Conservation (phyloP, 73 alveolate species). For the Tetrahymena borealis region DNA sequence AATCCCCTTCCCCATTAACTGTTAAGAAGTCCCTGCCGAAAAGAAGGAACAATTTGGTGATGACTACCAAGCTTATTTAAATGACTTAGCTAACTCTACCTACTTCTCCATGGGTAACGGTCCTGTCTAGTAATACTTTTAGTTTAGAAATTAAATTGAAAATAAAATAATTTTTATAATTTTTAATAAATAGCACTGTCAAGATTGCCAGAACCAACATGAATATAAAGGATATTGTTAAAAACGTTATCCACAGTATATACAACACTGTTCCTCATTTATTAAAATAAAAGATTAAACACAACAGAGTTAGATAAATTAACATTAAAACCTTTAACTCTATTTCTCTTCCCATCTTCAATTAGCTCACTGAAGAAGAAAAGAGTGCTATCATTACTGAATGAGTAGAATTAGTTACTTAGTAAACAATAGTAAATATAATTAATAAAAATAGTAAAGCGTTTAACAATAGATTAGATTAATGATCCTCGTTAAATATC, state of each 20-base stretch:
- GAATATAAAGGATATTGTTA: background rate
- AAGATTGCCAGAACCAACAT: background rate
- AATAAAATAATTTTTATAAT: background rate
- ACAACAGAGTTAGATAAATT: background rate
- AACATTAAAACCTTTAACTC: background rate
- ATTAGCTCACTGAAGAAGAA: background rate
- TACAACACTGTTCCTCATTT: background rate
- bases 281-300: background rate
- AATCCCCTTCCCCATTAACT: constrained; percentile 33
- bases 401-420: background rate
- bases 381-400: background rate
- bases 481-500: no score
- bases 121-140: constrained; percentile 33
- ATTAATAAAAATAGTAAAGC: background rate
- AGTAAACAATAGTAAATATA: background rate
- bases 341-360: background rate
- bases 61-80: constrained; percentile 2
- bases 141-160: background rate
- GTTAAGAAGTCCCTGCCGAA: constrained; percentile 14
- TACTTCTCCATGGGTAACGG: constrained; percentile 38
- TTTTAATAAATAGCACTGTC: background rate
- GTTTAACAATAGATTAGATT: no score
- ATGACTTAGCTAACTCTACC: constrained; percentile 17
- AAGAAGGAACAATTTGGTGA: background rate
- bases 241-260: background rate